phyloP scores from a whole-genome alignment of 257 asterid species.

The Ophiorrhiza pumila region DNA sequence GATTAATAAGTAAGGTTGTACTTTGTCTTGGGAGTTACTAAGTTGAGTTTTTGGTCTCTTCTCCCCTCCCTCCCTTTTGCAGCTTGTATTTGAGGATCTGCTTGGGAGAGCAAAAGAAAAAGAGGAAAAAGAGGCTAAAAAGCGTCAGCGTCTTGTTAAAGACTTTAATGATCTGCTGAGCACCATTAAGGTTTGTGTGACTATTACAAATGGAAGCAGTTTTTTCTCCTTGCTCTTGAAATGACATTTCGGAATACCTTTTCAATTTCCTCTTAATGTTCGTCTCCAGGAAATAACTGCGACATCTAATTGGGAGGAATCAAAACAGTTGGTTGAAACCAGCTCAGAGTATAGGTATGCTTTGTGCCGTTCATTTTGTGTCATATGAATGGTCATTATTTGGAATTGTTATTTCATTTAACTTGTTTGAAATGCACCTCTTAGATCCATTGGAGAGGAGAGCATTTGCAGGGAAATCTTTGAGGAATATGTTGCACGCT shows the following conservation, averaged over 20 bases:
- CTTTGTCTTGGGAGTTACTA: constrained; percentile 7
- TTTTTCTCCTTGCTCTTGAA: neutral
- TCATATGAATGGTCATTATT: constrained; percentile 3
- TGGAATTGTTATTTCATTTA: constrained; percentile 9
- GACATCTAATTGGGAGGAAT: constrained; percentile 83
- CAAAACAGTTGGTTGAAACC: constrained; percentile 69
- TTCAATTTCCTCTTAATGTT: neutral
- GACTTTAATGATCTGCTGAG: constrained; percentile 77
- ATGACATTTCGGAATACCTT: neutral
- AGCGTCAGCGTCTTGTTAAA: constrained; percentile 79
- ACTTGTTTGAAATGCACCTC: constrained; percentile 14
- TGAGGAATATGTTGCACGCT: constrained; percentile 68
- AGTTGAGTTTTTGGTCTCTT: no score
- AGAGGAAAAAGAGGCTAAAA: constrained; percentile 93
- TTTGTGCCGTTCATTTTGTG: constrained; percentile 14
- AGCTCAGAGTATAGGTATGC: constrained; percentile 83
- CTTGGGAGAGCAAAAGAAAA: constrained; percentile 92
- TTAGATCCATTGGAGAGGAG: constrained; percentile 87
- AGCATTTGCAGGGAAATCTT: constrained; percentile 64
- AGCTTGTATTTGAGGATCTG: constrained; percentile 86
- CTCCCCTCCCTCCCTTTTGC: constrained; percentile 20
- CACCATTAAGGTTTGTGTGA: constrained; percentile 57
- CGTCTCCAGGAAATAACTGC: constrained; percentile 62
- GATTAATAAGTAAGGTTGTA: neutral
- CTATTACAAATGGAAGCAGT: constrained; percentile 14